Evolutionary conservation across 805 yeast genomes (phyloP).

Genomic region (Barnettozyma botsteinii): DNA sequence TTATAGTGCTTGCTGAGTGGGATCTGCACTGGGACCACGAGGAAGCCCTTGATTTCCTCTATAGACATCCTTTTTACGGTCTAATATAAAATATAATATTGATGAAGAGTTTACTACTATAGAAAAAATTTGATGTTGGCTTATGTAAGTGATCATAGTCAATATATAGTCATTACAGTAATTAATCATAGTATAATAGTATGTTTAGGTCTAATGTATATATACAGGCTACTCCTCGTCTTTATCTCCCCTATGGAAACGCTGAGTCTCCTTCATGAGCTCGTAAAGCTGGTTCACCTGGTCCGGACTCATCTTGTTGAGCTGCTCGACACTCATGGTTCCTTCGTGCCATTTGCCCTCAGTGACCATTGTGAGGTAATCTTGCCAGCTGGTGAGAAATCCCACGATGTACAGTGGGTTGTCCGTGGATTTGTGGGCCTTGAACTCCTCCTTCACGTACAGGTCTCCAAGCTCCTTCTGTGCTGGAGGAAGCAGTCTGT

Average conservation of each 20-base stretch:
- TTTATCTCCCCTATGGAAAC: slow-evolving; percentile 15
- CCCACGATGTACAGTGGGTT: slow-evolving; percentile 94
- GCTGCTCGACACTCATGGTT: slow-evolving; percentile 52
- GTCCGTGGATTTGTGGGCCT: slow-evolving; percentile 72
- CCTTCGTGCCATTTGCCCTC: slow-evolving; percentile 62
- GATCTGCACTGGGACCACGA: slow-evolving; percentile 42
- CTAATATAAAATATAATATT: too few species aligned
- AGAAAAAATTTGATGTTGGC: too few species aligned
- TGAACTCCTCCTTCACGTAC: slow-evolving; percentile 86
- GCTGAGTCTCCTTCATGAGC: slow-evolving; percentile 63
- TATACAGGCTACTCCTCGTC: not conserved
- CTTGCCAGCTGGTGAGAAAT: slow-evolving; percentile 92
- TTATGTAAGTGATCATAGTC: not conserved
- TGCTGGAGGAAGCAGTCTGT: slow-evolving; percentile 55
- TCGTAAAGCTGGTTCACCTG: slow-evolving; percentile 79
- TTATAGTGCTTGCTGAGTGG: slow-evolving; percentile 25
- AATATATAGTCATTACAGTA: too few species aligned
- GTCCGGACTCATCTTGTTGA: slow-evolving; percentile 85
- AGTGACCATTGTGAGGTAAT: slow-evolving; percentile 55
- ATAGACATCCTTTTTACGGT: too few species aligned
- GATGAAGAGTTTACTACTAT: too few species aligned
- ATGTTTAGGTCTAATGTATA: too few species aligned
- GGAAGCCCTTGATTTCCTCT: slow-evolving; percentile 53
- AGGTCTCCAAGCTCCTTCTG: slow-evolving; percentile 81
- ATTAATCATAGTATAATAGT: too few species aligned